These are phyloP conservation scores for Coniochaeta sp. DNA, from an alignment of 2,329 filamentous ascomycete genomes.

Conservation along the genomic window DNA sequence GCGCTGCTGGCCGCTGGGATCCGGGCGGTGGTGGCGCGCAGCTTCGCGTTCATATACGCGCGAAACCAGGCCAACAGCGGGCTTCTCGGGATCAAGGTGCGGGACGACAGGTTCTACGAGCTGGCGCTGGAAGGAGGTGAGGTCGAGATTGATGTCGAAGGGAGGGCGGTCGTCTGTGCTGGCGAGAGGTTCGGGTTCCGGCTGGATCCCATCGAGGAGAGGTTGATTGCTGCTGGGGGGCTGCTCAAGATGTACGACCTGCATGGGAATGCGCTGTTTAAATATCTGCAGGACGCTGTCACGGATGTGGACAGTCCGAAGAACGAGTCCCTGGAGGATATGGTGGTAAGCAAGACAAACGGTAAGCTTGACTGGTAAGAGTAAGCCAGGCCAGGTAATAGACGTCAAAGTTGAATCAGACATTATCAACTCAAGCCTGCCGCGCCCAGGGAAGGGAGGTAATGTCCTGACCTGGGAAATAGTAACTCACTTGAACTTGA, in stretches of 20 bases:
- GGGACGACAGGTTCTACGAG: background rate
- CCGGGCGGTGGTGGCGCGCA: background rate
- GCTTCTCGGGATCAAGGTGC: background rate
- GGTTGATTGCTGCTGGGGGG: background rate
- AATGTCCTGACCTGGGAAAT: no score
- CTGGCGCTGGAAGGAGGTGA: background rate
- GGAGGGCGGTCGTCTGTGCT: background rate
- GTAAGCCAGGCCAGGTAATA: no score
- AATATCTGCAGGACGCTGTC: background rate
- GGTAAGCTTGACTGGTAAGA: background rate
- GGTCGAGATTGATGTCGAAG: background rate
- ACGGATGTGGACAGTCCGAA: background rate
- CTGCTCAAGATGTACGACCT: background rate
- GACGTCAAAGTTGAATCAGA: no score
- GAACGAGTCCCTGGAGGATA: background rate
- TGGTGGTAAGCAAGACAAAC: background rate
- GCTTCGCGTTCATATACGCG: conserved; percentile 2
- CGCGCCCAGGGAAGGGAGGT: no score
- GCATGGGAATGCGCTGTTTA: background rate
- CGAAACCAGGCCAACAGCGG: conserved; percentile 1
- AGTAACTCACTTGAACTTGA: no score
- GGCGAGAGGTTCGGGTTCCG: background rate
- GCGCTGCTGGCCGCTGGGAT: background rate
- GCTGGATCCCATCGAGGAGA: background rate
- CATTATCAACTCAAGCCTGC: no score